Evolutionary conservation across 2,329 filamentous ascomycete species (phyloP).

Genomic region (Shiraia sp.): DNA sequence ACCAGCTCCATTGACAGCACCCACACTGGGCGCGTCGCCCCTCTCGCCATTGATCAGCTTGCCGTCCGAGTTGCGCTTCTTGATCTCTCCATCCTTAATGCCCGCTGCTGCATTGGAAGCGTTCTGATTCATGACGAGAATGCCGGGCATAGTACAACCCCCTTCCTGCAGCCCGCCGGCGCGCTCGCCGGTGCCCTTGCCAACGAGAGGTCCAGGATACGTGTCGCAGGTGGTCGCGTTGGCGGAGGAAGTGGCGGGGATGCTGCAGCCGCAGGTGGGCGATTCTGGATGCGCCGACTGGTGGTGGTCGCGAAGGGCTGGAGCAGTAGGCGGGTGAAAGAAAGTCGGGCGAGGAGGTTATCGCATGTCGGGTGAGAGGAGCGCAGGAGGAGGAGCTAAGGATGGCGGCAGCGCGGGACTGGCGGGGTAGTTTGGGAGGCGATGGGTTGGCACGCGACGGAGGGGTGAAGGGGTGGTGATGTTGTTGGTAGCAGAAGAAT

Average conservation of each 20-base stretch:
- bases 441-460: conserved; percentile 10
- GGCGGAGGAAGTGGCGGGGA: too few relatives aligned
- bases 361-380: conserved; percentile 11
- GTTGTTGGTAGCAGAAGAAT: conserved; percentile 13
- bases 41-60: conserved; percentile 36
- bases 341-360: conserved; percentile 8
- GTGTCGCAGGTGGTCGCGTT: too few relatives aligned
- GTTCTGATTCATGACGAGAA: conserved; percentile 54
- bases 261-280: too few relatives aligned
- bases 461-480: conserved; percentile 5
- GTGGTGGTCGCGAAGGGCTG: too few relatives aligned
- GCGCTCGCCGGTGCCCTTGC: conserved; percentile 34
- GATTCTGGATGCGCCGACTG: too few relatives aligned
- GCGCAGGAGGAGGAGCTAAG: too few relatives aligned
- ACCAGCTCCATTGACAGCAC: conserved; percentile 13
- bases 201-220: conserved; percentile 6
- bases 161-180: conserved; percentile 32
- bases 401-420: conserved; percentile 10
- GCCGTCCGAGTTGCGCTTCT: conserved; percentile 35
- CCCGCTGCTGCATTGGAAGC: conserved; percentile 40
- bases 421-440: neutral
- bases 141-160: conserved; percentile 52
- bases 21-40: conserved; percentile 15
- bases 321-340: conserved; percentile 11
- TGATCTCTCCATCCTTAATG: conserved; percentile 33